Base-by-base conservation (phyloP, 208 protist genomes). In the Tritrichomonas musculus region DNA sequence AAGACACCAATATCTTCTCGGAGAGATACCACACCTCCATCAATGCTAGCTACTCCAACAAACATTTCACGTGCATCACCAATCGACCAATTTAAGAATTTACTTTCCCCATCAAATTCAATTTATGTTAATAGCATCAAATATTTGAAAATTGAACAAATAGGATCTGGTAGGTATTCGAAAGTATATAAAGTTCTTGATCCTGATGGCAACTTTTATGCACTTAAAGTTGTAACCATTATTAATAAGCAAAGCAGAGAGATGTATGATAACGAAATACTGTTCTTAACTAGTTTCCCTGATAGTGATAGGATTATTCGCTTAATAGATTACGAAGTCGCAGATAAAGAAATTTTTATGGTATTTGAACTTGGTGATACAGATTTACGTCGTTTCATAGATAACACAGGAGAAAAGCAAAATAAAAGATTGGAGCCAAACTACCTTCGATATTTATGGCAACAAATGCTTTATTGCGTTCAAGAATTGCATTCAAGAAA, bases 391-490 rank as follows among this genome's bases (percentile, higher is more conserved):
- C 11, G 25, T n/a, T 33, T 69, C 11, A 69, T 69, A 60, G 53
- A 60, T 60, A 17, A 60, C 5, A 60, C 53, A 33, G 27, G 64
- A n/a, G 3, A 69, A 69, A n/a, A 69, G 25, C 64, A 60, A 60
- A 60, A 60, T 17, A 60, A 60, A 60, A 60, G 64, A n/a, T n/a
- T 69, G 5, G 5, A 8, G 25, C 64, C 64, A 69, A 69, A 69
- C 25, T 69, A 69, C 27, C 25, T 69, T 8, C 8, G 64, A n/a
- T 69, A 69, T 69, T n/a, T n/a, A n/a, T 69, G 64, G 64, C 64
- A 69, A n/a, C 75, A 96, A 50, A 96, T 96, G 94, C 93, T 95
- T 30, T 80, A 94, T 64, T 94, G 94, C 11, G 95, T 96, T n/a
- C 36, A 96, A 44, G 82, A 57, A 25, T 95, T 96, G 27, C 95